Percentiles rank a stretch among this genome's conserved stretches.
Conservation (phyloP, 208 protist genomes). For the Histomonas meleagridis region DNA sequence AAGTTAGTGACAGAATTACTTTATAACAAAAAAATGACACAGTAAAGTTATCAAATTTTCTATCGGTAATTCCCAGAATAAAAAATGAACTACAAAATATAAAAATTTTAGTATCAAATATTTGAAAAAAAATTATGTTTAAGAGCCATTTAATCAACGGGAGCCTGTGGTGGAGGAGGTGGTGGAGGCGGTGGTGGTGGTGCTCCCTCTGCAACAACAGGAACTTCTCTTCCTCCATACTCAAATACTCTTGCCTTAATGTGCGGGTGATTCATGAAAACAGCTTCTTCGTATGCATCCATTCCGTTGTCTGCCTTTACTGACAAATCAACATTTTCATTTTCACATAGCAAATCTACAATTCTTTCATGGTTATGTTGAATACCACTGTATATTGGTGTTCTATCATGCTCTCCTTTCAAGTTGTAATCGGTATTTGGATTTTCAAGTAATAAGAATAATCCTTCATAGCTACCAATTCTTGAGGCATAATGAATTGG, state of each 20-base stretch:
- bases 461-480: no score
- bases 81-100: no score
- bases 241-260: background rate
- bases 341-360: background rate
- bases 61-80: no score
- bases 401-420: background rate
- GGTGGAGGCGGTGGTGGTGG: background rate
- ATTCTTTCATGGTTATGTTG: background rate
- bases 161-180: conserved; percentile 3
- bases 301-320: background rate
- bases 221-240: background rate
- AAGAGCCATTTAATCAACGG: no score
- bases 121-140: no score
- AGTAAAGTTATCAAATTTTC: no score
- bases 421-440: background rate
- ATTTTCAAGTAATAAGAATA: background rate
- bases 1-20: no score
- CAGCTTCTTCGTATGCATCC: background rate
- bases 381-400: background rate
- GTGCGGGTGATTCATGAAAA: background rate
- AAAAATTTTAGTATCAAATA: no score
- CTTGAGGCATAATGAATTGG: no score
- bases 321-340: background rate
- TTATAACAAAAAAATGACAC: no score
- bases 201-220: background rate